These are phyloP conservation scores for Phaseolus lunatus DNA, from an alignment of 306 rosid species.

Conservation along the genomic window DNA sequence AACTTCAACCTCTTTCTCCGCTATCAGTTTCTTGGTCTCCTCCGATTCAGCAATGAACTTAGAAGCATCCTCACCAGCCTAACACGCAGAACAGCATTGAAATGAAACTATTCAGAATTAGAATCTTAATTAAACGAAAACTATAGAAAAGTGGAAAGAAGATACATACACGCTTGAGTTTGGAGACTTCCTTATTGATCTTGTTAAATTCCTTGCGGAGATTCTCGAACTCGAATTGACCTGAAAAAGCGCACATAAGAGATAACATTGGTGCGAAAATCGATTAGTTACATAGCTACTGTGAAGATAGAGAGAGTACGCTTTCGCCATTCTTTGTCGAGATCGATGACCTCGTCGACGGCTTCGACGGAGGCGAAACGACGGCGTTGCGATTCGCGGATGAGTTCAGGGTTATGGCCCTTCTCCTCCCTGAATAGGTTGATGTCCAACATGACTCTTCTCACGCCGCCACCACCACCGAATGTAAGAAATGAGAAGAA, in stretches of 20 bases:
- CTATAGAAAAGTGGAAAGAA: not conserved
- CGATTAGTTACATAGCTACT: not conserved
- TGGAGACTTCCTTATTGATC: conserved; percentile 77
- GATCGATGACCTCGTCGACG: conserved; percentile 82
- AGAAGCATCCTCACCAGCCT: conserved; percentile 72
- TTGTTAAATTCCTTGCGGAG: conserved; percentile 80
- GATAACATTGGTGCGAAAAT: not conserved
- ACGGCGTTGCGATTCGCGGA: conserved; percentile 96
- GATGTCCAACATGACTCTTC: conserved; percentile 74
- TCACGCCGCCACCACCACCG: conserved; percentile 6
- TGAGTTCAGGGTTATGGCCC: conserved; percentile 81
- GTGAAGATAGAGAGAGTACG: conserved; percentile 52
- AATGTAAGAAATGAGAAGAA: not conserved
- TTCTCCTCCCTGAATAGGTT: conserved; percentile 88
- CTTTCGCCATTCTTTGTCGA: conserved; percentile 91
- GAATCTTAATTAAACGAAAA: not conserved
- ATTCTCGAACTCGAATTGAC: conserved; percentile 77
- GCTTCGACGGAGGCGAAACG: conserved; percentile 77
- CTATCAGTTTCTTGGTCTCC: conserved; percentile 59
- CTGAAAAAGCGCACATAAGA: conserved; percentile 31
- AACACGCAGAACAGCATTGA: not conserved
- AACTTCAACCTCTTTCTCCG: conserved; percentile 86
- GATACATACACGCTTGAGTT: conserved; percentile 63
- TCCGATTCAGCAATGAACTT: conserved; percentile 66
- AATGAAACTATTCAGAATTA: not conserved